Base-by-base conservation (phyloP, 441 rosid species). In the Biscutella auriculata region DNA sequence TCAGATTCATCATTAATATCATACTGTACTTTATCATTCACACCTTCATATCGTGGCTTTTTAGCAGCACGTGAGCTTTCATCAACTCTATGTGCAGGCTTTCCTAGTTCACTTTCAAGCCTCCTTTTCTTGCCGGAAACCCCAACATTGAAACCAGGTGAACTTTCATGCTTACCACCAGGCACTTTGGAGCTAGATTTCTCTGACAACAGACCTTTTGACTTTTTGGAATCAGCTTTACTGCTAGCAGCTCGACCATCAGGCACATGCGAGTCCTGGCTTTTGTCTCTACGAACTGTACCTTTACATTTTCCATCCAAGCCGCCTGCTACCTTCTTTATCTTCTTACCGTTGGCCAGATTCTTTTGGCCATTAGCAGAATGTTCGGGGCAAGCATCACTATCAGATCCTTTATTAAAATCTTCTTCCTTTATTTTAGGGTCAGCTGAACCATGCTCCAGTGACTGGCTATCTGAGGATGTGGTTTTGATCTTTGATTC, bases 61-160 rank as follows among this genome's bases (percentile, higher is more conserved):
- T 84, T 93, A 65, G 73, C 72, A 65, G 78, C 73, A 66, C 53
- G 76, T 32, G 69, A 63, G 70, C 60, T 65, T 66, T 74, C 83
- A 62, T 60, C 62, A 21, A 63, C 47, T 60, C 64, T 76, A 26
- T 53, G 14, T 54, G 73, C 73, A 65, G 53, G 66, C 53, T 73
- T 81, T 67, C 73, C 80, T 60, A 30, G 41, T 41, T 66, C 81
- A 65, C 75, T 75, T 49, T 77, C 79, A 65, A 68, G 66, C 63
- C 65, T 72, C 63, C 65, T 73, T 65, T 72, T 82, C 73, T 66
- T 76, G 16, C 71, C 72, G 56, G 60, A 48, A 34, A 26, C 40
- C 68, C 71, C 79, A 65, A 57, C 62, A 53, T 40, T 69, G 5
- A 61, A 40, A 53, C 54, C 59, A 35, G 51, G 73, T n/a, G 50